Evolutionary conservation across 1,284 basidiomycete species (phyloP), one percentile per base, ranked within the genome.

Genomic region (Sanguinoderma infundibulare): DNA sequence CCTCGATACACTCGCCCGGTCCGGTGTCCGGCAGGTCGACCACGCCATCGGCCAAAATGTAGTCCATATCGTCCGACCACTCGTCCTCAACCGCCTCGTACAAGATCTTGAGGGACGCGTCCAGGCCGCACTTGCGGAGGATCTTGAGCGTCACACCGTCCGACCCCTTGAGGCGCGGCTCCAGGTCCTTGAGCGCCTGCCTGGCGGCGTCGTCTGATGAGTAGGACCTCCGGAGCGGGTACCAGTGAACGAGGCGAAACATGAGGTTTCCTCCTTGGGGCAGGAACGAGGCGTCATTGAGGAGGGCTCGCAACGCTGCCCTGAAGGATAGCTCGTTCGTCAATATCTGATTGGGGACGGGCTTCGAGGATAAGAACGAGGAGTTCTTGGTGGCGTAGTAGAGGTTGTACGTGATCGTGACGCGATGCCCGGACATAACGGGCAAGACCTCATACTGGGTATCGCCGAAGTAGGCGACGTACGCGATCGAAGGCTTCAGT

Each of bases 371-470:
- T n/a, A n/a, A n/a, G n/a, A n/a, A 24, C 17, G 57, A 56, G 22
- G 59, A 35, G 5, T 44, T 34, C 9, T 6, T 47, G 36, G 39
- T 26, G 26, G 61, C 47, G 55, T 71, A 70, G 57, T 72, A 76
- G 39, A 78, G 72, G 67, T 79, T 77, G 68, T 77, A 82, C 0
- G 80, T 79, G 28, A 84, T 61, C 2, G 79, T 81, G 35, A 83
- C 71, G 5, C 67, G 62, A 56, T 76, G 73, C 0, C 83, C 82
- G 0, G 73, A 73, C 6, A 59, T 69, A 8, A 84, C 79, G 0
- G 72, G 73, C 1, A 69, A 40, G 15, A 84, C 78, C 63, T 83
- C 80, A 65, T 83, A 79, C 61, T 80, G 78, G 61, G 79, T 72
- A 66, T 82, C 79, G 59, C 79, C 76, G 72, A n/a, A n/a, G n/a